These are phyloP conservation scores for Mucor mucedo DNA, from an alignment of 371 early-diverging fungal genomes.

Conservation along the genomic window DNA sequence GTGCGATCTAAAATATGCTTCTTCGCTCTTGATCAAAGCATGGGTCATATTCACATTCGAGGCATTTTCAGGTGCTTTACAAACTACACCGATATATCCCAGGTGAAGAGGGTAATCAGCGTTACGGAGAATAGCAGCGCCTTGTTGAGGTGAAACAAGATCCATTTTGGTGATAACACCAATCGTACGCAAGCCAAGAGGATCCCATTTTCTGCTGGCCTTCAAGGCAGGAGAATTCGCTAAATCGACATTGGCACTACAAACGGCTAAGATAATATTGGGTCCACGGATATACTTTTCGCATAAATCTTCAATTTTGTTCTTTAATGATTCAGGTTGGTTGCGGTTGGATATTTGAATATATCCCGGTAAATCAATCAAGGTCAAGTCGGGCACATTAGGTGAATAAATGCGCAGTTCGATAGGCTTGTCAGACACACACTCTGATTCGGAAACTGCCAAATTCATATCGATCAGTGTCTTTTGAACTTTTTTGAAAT, in stretches of 20 bases:
- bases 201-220: slow-evolving; percentile 93
- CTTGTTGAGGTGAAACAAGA: slow-evolving; percentile 86
- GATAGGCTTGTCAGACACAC: slow-evolving; percentile 93
- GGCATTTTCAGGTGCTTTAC: slow-evolving; percentile 64
- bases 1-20: slow-evolving; percentile 69
- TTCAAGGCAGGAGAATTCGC: slow-evolving; percentile 98
- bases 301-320: slow-evolving; percentile 93
- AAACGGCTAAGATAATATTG: slow-evolving; percentile 97
- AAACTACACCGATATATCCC: slow-evolving; percentile 98
- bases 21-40: slow-evolving; percentile 75
- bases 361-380: slow-evolving; percentile 99
- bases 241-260: slow-evolving; percentile 98
- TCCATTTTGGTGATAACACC: slow-evolving; percentile 99
- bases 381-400: slow-evolving; percentile 94
- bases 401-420: slow-evolving; percentile 93
- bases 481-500: slow-evolving; percentile 88
- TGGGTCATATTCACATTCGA: slow-evolving; percentile 58
- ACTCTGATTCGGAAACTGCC: slow-evolving; percentile 92
- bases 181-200: slow-evolving; percentile 92
- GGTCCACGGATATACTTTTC: slow-evolving; percentile 91
- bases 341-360: slow-evolving; percentile 95
- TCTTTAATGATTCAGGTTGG: slow-evolving; percentile 93
- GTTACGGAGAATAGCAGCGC: slow-evolving; percentile 86
- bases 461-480: slow-evolving; percentile 91
- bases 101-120: slow-evolving; percentile 91